These are phyloP conservation scores for Ehretia macrophylla DNA, from an alignment of 257 asterid species.

Conservation along the genomic window DNA sequence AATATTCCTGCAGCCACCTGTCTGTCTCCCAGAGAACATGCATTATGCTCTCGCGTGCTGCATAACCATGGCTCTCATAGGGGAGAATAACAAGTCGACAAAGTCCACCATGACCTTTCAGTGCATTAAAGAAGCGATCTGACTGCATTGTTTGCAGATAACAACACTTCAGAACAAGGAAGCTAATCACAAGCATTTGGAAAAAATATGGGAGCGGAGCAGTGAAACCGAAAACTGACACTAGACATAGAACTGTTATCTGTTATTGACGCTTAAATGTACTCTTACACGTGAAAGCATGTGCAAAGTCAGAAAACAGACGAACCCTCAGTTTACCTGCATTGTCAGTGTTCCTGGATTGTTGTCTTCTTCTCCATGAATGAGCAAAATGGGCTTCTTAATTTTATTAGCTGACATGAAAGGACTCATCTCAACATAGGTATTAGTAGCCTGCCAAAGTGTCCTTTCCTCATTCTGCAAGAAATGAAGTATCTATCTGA, in stretches of 20 bases:
- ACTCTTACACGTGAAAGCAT: not conserved
- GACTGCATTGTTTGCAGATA: slow-evolving; percentile 53
- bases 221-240: not conserved
- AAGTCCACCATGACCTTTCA: slow-evolving; percentile 96
- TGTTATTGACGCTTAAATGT: not conserved
- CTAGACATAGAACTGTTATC: not conserved
- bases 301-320: slow-evolving; percentile 8
- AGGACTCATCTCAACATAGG: slow-evolving; percentile 91
- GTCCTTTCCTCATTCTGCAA: slow-evolving; percentile 92
- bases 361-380: slow-evolving; percentile 98
- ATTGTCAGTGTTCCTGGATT: slow-evolving; percentile 95
- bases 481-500: not conserved
- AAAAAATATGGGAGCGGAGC: not conserved
- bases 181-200: not conserved
- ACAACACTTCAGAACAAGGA: not conserved
- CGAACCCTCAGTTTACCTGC: slow-evolving; percentile 58
- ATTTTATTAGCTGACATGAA: slow-evolving; percentile 90
- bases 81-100: slow-evolving; percentile 93
- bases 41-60: slow-evolving; percentile 97
- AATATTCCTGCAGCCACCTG: slow-evolving; percentile 80
- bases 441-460: slow-evolving; percentile 89
- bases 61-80: slow-evolving; percentile 88
- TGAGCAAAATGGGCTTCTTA: slow-evolving; percentile 89
- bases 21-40: slow-evolving; percentile 99
- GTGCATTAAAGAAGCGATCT: slow-evolving; percentile 83